These are phyloP conservation scores for Backusella morwellensis DNA, from an alignment of 192 early-diverging fungal genomes.

Conservation along the genomic window DNA sequence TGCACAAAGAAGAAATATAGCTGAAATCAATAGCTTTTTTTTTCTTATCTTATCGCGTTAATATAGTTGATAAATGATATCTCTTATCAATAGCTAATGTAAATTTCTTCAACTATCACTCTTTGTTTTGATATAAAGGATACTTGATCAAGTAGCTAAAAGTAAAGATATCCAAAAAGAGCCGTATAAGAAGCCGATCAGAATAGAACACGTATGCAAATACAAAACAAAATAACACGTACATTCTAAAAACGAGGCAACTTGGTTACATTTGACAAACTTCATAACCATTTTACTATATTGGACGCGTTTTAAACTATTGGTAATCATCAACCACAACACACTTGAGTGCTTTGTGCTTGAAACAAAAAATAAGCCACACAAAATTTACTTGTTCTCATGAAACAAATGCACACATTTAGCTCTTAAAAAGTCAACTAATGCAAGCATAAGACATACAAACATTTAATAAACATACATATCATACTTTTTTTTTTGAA, in stretches of 20 bases:
- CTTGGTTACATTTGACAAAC: neutral
- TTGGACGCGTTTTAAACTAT: neutral
- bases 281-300: neutral
- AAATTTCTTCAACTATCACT: neutral
- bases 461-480: neutral
- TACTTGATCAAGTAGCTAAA: neutral
- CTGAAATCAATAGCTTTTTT: neutral
- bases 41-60: neutral
- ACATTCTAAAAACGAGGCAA: neutral
- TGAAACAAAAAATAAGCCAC: neutral
- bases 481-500: neutral
- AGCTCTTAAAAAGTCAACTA: neutral
- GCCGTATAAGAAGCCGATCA: neutral
- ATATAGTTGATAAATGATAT: neutral
- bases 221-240: too few relatives aligned
- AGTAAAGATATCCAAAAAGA: neutral
- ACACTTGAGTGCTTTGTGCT: neutral
- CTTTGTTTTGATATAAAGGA: neutral
- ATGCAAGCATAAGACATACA: neutral
- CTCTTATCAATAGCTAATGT: neutral
- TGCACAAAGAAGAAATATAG: neutral
- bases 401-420: neutral
- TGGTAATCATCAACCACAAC: too few relatives aligned
- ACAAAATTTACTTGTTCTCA: neutral
- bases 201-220: neutral